Conservation (phyloP, 2,329 filamentous ascomycete species). For the Trichophyton benhamiae region DNA sequence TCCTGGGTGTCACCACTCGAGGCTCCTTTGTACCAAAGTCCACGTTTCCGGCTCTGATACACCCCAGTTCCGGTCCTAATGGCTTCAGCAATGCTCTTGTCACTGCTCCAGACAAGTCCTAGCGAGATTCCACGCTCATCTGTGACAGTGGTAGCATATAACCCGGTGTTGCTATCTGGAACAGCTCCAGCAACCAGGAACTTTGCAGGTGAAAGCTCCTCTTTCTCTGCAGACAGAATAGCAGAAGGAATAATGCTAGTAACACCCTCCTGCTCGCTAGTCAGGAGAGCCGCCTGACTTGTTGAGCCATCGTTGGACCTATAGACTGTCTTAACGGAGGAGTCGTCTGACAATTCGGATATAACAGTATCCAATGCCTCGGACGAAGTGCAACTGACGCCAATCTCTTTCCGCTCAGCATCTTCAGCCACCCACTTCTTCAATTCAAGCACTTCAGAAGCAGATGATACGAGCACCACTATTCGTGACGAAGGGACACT, state of each 20-base stretch:
- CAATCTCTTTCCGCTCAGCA: slow-evolving; percentile 25
- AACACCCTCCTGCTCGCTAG: slow-evolving; percentile 38
- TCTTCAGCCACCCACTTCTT: slow-evolving; percentile 30
- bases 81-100: slow-evolving; percentile 78
- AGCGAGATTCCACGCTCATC: slow-evolving; percentile 76
- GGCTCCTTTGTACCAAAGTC: slow-evolving; percentile 92
- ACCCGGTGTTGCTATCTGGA: slow-evolving; percentile 68
- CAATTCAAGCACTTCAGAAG: slow-evolving; percentile 27
- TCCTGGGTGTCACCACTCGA: slow-evolving; percentile 91
- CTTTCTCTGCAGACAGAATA: slow-evolving; percentile 54
- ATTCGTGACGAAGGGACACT: slow-evolving; percentile 44
- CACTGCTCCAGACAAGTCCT: slow-evolving; percentile 87
- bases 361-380: slow-evolving; percentile 22
- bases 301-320: slow-evolving; percentile 26
- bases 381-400: slow-evolving; percentile 20
- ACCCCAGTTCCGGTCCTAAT: slow-evolving; percentile 70
- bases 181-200: slow-evolving; percentile 64
- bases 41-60: slow-evolving; percentile 91
- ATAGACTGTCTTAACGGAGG: slow-evolving; percentile 28
- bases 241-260: slow-evolving; percentile 65
- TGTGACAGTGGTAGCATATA: slow-evolving; percentile 81
- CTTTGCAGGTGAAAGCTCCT: slow-evolving; percentile 51
- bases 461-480: slow-evolving; percentile 40
- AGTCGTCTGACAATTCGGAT: slow-evolving; percentile 26
- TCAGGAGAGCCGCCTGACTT: slow-evolving; percentile 38